phyloP scores from a whole-genome alignment of 805 yeast species.

The Nakazawaea holstii region DNA sequence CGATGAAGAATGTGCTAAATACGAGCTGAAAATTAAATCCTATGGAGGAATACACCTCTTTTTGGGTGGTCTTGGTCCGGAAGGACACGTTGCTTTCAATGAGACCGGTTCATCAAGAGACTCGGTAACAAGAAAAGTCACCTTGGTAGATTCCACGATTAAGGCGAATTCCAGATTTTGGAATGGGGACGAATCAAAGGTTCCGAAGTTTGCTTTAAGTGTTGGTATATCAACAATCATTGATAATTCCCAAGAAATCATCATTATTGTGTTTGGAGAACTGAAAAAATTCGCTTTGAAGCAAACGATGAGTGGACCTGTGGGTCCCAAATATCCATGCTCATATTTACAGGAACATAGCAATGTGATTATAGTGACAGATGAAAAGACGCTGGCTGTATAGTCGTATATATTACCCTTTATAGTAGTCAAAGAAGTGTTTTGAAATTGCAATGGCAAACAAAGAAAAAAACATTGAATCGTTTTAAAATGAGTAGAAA shows the following conservation, averaged over 20 bases:
- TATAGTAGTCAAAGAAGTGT: neutral
- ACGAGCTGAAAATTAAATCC: constrained; percentile 41
- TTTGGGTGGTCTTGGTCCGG: constrained; percentile 56
- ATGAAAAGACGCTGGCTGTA: constrained; percentile 34
- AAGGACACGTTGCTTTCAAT: constrained; percentile 58
- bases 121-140: constrained; percentile 40
- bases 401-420: neutral
- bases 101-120: constrained; percentile 46
- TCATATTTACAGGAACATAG: constrained; percentile 42
- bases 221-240: constrained; percentile 56
- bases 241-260: constrained; percentile 48
- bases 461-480: neutral
- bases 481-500: too few relatives aligned
- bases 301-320: constrained; percentile 36
- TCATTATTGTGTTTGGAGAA: constrained; percentile 46
- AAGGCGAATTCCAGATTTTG: constrained; percentile 51
- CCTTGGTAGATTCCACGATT: constrained; percentile 43
- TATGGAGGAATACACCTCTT: constrained; percentile 49
- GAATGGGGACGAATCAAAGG: constrained; percentile 36
- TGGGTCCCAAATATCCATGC: constrained; percentile 40
- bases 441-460: constrained; percentile 1
- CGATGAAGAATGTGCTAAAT: constrained; percentile 39
- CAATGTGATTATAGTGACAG: constrained; percentile 41
- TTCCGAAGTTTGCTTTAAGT: constrained; percentile 45
- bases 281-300: constrained; percentile 41